Conservation (phyloP, 768 basidiomycete species). For the Russula brevipes region DNA sequence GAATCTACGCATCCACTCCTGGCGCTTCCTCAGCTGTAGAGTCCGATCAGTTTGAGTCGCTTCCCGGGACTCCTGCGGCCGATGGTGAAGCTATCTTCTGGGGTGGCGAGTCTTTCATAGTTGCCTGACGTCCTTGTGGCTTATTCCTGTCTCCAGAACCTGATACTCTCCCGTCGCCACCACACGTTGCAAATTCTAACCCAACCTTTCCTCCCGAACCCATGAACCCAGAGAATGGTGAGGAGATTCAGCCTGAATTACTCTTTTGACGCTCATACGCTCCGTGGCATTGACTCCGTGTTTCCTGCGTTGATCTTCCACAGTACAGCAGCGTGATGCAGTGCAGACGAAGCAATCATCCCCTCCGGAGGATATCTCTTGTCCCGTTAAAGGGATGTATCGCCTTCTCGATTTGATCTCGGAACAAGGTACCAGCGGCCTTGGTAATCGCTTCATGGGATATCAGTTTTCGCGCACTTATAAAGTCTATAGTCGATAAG, state of each 20-base stretch:
- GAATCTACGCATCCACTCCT: background rate
- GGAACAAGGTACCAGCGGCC: slow-evolving; percentile 46
- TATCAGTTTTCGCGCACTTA: background rate
- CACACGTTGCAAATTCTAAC: background rate
- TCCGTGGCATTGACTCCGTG: background rate
- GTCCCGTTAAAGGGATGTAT: slow-evolving; percentile 43
- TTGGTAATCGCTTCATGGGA: slow-evolving; percentile 36
- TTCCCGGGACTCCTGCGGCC: slow-evolving; percentile 6
- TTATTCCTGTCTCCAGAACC: background rate
- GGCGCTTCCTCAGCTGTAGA: background rate
- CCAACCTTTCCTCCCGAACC: background rate
- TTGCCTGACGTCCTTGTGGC: background rate
- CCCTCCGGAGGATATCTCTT: slow-evolving; percentile 8
- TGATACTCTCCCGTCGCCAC: background rate
- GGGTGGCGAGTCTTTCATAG: background rate
- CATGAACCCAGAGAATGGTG: background rate
- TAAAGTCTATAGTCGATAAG: slow-evolving; percentile 46
- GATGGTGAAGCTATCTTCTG: background rate
- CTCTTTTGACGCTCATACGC: background rate
- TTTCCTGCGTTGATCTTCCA: background rate
- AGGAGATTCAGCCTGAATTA: background rate
- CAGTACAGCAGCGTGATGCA: background rate
- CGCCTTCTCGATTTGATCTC: slow-evolving; percentile 50
- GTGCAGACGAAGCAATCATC: background rate
- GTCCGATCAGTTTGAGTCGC: slow-evolving; percentile 15